Evolutionary conservation across 2,329 filamentous ascomycete genomes (phyloP).

Genomic region (Trichoderma guizhouense): DNA sequence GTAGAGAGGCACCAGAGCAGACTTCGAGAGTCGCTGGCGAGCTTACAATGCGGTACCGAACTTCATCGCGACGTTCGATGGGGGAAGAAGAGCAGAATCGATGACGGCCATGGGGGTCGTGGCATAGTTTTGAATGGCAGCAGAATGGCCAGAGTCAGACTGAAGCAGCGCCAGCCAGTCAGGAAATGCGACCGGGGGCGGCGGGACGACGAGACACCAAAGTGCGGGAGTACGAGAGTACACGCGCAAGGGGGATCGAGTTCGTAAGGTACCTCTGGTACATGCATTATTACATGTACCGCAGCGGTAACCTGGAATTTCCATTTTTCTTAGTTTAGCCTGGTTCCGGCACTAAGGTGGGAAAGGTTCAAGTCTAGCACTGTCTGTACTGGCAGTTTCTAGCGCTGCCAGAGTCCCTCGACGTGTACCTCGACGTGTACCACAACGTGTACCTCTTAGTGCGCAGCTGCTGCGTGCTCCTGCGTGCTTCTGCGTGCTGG

Average conservation of each 20-base stretch:
- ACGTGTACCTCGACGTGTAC: background rate
- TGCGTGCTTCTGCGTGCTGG: background rate
- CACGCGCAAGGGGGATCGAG: background rate
- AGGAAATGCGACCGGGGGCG: conserved; percentile 8
- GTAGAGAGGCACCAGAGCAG: conserved; percentile 46
- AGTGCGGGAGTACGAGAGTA: conserved; percentile 3
- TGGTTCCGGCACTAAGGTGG: background rate
- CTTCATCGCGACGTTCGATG: conserved; percentile 53
- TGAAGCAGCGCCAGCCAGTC: background rate
- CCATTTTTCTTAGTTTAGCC: background rate
- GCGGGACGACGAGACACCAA: conserved; percentile 13
- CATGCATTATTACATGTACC: background rate
- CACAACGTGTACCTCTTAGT: background rate
- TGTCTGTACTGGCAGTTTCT: background rate
- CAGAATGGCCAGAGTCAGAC: background rate
- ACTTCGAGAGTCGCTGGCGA: conserved; percentile 54
- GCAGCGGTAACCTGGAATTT: background rate
- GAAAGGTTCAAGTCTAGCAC: background rate
- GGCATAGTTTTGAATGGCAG: conserved; percentile 36
- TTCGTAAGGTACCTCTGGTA: background rate
- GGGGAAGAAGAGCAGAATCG: conserved; percentile 30
- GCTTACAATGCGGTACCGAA: conserved; percentile 51
- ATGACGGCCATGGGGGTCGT: conserved; percentile 27
- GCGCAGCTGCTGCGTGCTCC: background rate
- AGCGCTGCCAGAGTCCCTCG: background rate